phyloP scores from a whole-genome alignment of 371 early-diverging fungal genomes.

The Mucor piriformis region DNA sequence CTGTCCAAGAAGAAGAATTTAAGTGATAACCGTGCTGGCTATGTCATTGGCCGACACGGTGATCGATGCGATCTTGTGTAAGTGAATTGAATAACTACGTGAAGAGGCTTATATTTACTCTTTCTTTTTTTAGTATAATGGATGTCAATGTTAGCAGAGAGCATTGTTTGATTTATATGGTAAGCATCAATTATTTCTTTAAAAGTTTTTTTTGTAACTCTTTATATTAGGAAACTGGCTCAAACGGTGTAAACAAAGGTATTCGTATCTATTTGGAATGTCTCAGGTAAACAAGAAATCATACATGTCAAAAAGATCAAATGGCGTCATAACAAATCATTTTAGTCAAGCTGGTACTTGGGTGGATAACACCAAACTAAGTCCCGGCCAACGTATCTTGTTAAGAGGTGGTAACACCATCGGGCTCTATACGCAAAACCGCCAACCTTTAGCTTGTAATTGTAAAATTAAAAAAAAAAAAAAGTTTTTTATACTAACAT shows the following conservation, averaged over 20 bases:
- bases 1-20: slow-evolving; percentile 28
- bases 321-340: too few species aligned
- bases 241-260: slow-evolving; percentile 27
- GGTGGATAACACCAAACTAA: too few species aligned
- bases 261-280: slow-evolving; percentile 52
- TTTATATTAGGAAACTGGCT: slow-evolving; percentile 41
- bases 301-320: too few species aligned
- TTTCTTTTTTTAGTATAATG: slow-evolving; percentile 28
- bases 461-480: slow-evolving; percentile 6
- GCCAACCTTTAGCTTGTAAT: neutral
- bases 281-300: slow-evolving; percentile 58
- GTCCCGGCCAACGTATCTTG: slow-evolving; percentile 47
- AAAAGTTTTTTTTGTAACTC: neutral
- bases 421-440: slow-evolving; percentile 51
- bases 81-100: neutral
- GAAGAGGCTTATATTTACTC: neutral
- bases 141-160: slow-evolving; percentile 65
- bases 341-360: too few species aligned
- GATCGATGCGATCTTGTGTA: slow-evolving; percentile 66
- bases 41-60: slow-evolving; percentile 64
- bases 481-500: slow-evolving; percentile 26
- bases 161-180: slow-evolving; percentile 76
- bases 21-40: slow-evolving; percentile 53
- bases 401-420: slow-evolving; percentile 69
- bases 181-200: slow-evolving; percentile 15